Evolutionary conservation across 257 asterid species (phyloP), one percentile per base, ranked within the genome.

Genomic region (Solanum lignicaule): DNA sequence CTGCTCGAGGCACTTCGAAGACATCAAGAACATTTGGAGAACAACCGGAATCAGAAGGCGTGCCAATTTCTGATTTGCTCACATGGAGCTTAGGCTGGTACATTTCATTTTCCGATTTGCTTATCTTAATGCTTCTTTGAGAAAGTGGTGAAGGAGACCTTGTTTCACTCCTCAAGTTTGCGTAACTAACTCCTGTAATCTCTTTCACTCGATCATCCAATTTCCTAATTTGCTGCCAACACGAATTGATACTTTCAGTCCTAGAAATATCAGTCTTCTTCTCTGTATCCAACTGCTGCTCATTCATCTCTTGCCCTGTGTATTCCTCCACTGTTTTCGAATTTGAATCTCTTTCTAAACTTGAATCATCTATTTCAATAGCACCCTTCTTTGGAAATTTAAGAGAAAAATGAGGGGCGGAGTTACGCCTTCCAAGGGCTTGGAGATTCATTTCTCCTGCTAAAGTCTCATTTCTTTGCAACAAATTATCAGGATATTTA

Each of bases 1-100:
- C 97, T 38, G 68, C 91, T 86, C 92, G 96, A 9, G 99, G 99
- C 60, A 97, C 99, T 89, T 97, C 99, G 43, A 95, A 97, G 66
- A 97, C 98, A 92, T 97, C 98, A 88, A 92, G 95, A 27, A 94
- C 92, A 20, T 83, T 92, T 1, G 93, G 92, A 20, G 93, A 91
- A 88, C 91, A 68, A 55, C 92, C 86, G 27, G 83, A 55, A 60
- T 88, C 92, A 83, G 86, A 43, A 55, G 85, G 88, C 1, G 84
- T 88, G 86, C 48, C 90, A 31, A 52, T 87, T 43, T 90, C 90
- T 8, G 48, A 18, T 46, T 29, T 39, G 86, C 78, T 74, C 33
- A 68, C 88, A 15, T 87, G 87, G 71, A 39, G 65, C 87, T 89
- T 90, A 32, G 74, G 71, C 31, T 66, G 90, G 89, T 87, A 88